These are phyloP conservation scores for Closterium sp. DNA, from an alignment of 139 green algal species.

Conservation along the genomic window DNA sequence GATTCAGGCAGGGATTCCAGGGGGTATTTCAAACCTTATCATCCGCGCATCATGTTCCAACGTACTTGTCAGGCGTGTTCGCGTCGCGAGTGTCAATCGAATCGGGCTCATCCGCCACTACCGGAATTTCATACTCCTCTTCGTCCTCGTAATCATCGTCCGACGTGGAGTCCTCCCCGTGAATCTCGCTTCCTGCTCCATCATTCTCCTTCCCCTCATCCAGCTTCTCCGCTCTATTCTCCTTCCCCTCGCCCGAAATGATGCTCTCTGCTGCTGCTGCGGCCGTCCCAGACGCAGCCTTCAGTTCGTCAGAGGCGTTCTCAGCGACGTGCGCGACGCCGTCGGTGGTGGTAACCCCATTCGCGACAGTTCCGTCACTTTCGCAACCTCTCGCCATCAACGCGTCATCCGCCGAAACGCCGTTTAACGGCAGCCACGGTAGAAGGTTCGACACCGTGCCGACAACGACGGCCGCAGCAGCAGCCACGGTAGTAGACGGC, in stretches of 20 bases:
- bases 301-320: not conserved
- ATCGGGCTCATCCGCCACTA: not conserved
- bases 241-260: not conserved
- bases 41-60: not conserved
- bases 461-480: no score
- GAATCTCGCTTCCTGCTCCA: not conserved
- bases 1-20: no score
- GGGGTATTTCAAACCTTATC: no score
- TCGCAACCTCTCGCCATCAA: not conserved
- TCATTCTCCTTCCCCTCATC: not conserved
- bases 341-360: not conserved
- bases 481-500: no score
- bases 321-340: not conserved
- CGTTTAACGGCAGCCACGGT: no score
- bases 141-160: not conserved
- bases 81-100: conserved; percentile 12
- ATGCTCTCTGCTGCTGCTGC: not conserved
- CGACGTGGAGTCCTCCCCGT: conserved; percentile 5
- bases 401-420: not conserved
- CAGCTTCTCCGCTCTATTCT: not conserved
- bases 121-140: not conserved
- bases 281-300: no score
- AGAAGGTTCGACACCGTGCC: no score
- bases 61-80: conserved; percentile 18
- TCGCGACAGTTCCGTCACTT: not conserved